Evolutionary conservation across 768 basidiomycete species (phyloP), one percentile per base, ranked within the genome.

Genomic region (Tephrocybe sp.): DNA sequence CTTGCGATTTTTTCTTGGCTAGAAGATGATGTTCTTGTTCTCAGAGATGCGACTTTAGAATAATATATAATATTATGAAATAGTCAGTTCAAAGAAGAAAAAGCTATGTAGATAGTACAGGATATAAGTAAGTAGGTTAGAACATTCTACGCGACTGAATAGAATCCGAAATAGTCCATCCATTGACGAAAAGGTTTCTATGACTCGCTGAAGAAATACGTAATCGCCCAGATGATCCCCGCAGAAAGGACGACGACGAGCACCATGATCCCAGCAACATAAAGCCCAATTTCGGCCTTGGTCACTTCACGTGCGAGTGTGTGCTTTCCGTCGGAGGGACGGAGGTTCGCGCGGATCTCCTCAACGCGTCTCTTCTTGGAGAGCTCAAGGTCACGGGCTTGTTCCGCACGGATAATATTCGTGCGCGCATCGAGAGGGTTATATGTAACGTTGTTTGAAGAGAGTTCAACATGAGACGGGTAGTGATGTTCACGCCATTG

Each of bases 401-500:
- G 70, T 56, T 80, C 73, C 34, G 65, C 49, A 30, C 72, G 60
- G 32, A 79, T 67, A 23, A 88, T 72, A 3, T 65, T 66, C 2
- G 83, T 73, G 14, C 89, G 83, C 12, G 81, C 73, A 64, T 90
- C 87, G 20, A 60, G 39, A 2, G 72, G 61, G 63, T 85, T 70
- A 55, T 80, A 73, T 2, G 66, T 57, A 23, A 57, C 36, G 41
- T 60, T 45, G 51, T 60, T 48, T 53, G 61, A 41, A 52, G 55
- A 43, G 59, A 79, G 57, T 5, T 66, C 65, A 39, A 99, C 80
- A 74, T 96, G 97, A 2, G 93, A 91, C 2, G 96, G 96, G 72
- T 91, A 99, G 67, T 95, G 78, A 59, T 85, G 88, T 68, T 98
- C 96, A 51, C 74, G 84, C 96, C 96, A 98, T 69, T 85, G 83